Evolutionary conservation across 2,329 filamentous ascomycete genomes (phyloP), one percentile per base, ranked within the genome.

Genomic region (Dothidotthia symphoricarpi): DNA sequence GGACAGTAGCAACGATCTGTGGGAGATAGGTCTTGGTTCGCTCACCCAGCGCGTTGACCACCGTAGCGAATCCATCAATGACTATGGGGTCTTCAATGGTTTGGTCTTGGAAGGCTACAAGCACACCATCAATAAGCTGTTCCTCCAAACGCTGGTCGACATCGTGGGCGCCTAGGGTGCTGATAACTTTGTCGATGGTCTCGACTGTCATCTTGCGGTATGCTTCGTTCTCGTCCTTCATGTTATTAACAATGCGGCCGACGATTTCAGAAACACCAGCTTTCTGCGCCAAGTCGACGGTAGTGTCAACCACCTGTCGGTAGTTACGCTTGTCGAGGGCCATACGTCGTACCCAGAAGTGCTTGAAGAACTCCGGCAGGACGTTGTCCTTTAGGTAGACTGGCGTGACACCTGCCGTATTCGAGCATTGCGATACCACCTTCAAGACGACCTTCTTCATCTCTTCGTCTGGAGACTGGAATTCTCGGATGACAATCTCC

Each of bases 401-500:
- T 24, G 90, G 86, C 24, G 93, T 97, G 17, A 98, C 93, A 70
- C 93, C 93, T 61, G 95, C 86, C 2, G 91, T 97, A 53, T 85
- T 85, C 6, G 93, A 88, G 62, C 93, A 97, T 63, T 98, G 93
- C 13, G 90, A 96, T 12, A 98, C 83, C 17, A 98, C 93, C 70
- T 97, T 97, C 41, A 98, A 74, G 6, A 98, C 93, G 1, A 98
- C 93, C 73, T 98, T 98, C 73, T 97, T 98, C 93, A 98, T 98
- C 69, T 98, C 93, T 68, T 98, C 93, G 52, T 98, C 93, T 0
- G 93, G 93, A 1, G 91, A 96, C 6, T 89, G 86, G 61, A 98
- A 98, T 64, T 98, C 93, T 57, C 93, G 83, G 19, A 97, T 80
- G 11, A 98, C 74, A 58, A 97, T 97, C 68, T 97, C 93, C 91